Evolutionary conservation across 2,329 filamentous ascomycete genomes (phyloP), one percentile per base, ranked within the genome.

Genomic region (Pseudocercospora pini-densiflorae): DNA sequence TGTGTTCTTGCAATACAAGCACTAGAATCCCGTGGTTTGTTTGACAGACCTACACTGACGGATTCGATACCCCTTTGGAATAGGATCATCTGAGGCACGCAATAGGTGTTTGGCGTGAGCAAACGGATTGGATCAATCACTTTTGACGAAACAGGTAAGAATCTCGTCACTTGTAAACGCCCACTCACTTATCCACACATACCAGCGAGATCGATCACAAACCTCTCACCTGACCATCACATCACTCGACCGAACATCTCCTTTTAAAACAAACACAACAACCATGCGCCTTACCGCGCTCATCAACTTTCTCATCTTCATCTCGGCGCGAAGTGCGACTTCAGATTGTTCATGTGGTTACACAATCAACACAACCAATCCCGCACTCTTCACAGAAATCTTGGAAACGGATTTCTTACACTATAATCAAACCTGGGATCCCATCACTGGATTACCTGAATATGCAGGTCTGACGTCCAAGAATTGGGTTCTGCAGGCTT

Each of bases 321-420:
- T 55, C 12, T 36, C 59, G 47, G 61, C 54, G 43, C 31, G 40
- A 59, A 45, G 54, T 29, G 54, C 54, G 43, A 23, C 23, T 14
- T 36, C 85, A 5, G 82, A 84, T 68, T 94, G 92, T 79, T 87
- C 91, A 72, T 94, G 92, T 75, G 92, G 91, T 60, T 94, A 92
- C 77, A 85, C 85, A 2, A 78, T 89, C 53, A 81, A 81, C 67
- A 78, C 82, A 45, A 82, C 81, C n/a, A 74, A 79, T 54, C 78
- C 79, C 29, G 78, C 82, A 47, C 74, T 90, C 61, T 93, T 91
- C 76, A 92, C 89, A 2, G 88, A 93, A 66, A 75, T 88, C 10
- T 78, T 92, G 60, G 91, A 93, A 75, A 89, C 89, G 21, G 89
- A 94, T 79, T 94, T 94, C 74, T 80, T 88, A 2, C 86, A 87